Conservation (phyloP, 2,329 filamentous ascomycete genomes). For the Alternaria brassicae region DNA sequence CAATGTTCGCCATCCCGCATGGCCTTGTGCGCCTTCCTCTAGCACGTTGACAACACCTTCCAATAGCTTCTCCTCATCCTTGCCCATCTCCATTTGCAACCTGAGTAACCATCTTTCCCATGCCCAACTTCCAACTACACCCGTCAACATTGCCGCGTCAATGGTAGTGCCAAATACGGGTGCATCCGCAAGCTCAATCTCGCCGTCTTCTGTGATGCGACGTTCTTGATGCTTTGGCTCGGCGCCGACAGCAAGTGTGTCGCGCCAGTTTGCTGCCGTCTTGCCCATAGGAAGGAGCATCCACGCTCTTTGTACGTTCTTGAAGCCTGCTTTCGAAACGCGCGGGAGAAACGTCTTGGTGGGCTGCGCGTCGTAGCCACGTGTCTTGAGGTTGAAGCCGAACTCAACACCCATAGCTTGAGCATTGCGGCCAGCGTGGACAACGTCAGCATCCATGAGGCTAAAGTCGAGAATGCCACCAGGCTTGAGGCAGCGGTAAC, state of each 20-base stretch:
- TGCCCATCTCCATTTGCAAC: constrained; percentile 84
- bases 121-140: constrained; percentile 83
- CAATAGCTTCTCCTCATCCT: constrained; percentile 61
- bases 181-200: constrained; percentile 37
- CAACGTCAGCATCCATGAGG: constrained; percentile 86
- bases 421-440: constrained; percentile 80
- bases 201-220: constrained; percentile 46
- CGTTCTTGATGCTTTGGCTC: constrained; percentile 43
- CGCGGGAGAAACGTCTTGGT: constrained; percentile 82
- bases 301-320: constrained; percentile 84
- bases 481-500: constrained; percentile 88
- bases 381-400: constrained; percentile 83
- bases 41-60: constrained; percentile 65
- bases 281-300: constrained; percentile 83
- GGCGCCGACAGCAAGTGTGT: constrained; percentile 46
- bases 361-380: constrained; percentile 86
- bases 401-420: constrained; percentile 91
- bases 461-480: constrained; percentile 92
- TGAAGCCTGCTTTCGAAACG: constrained; percentile 77
- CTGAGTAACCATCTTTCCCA: constrained; percentile 98
- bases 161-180: constrained; percentile 60
- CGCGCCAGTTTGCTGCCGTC: constrained; percentile 49
- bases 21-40: constrained; percentile 65
- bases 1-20: constrained; percentile 66
- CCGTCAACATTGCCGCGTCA: constrained; percentile 76